These are phyloP conservation scores for Hypoxylon sp. DNA, from an alignment of 2,329 filamentous ascomycete species.

Conservation along the genomic window DNA sequence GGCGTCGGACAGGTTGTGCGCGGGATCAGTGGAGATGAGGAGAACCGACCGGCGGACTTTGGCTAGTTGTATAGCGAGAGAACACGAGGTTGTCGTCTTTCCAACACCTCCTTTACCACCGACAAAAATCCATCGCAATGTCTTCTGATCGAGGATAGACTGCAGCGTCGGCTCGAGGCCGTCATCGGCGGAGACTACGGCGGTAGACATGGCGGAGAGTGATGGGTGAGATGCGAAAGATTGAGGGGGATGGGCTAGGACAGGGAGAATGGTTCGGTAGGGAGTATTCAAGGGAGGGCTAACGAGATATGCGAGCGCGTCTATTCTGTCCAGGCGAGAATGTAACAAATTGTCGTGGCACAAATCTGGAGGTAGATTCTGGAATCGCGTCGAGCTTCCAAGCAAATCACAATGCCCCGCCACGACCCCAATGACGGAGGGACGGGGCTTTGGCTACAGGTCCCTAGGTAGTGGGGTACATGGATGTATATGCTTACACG, in stretches of 20 bases:
- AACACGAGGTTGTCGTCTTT: conserved; percentile 99
- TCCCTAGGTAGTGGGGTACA: conserved; percentile 25
- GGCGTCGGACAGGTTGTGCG: conserved; percentile 97
- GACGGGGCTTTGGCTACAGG: conserved; percentile 6
- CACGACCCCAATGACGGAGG: conserved; percentile 12
- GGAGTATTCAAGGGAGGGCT: not conserved
- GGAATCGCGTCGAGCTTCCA: conserved; percentile 34
- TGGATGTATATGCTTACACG: not conserved
- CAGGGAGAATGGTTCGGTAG: not conserved
- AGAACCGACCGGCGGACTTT: conserved; percentile 95
- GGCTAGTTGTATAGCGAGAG: conserved; percentile 96
- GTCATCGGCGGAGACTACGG: conserved; percentile 72
- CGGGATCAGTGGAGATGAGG: conserved; percentile 97
- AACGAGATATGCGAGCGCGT: not conserved
- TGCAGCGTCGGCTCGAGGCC: conserved; percentile 95
- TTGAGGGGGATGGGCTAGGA: not conserved
- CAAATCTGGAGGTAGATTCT: conserved; percentile 36
- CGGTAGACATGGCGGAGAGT: conserved; percentile 56
- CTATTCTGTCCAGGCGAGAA: conserved; percentile 2
- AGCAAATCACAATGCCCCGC: conserved; percentile 36
- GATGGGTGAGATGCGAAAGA: not conserved
- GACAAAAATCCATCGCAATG: conserved; percentile 98
- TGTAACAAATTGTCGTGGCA: conserved; percentile 32
- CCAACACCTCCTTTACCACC: conserved; percentile 98
- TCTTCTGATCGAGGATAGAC: conserved; percentile 94